Evolutionary conservation across 2,329 filamentous ascomycete species (phyloP).

Genomic region (Pseudogymnoascus sp.): DNA sequence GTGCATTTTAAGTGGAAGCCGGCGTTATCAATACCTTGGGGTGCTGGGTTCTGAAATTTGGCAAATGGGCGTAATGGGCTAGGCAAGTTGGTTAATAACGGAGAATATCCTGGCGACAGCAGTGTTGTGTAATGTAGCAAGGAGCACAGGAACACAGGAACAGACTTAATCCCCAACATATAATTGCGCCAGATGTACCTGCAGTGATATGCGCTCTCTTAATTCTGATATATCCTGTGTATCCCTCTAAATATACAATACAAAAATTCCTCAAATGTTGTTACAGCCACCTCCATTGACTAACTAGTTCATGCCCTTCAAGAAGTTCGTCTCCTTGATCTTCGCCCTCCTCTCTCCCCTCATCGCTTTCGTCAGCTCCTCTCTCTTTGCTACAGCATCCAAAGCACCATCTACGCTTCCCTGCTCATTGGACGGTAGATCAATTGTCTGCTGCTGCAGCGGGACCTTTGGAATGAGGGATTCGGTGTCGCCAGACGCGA

Average conservation of each 20-base stretch:
- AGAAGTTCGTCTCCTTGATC: slow-evolving; percentile 82
- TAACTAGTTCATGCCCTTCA: slow-evolving; percentile 60
- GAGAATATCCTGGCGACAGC: not conserved
- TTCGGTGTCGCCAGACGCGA: slow-evolving; percentile 57
- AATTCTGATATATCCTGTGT: not conserved
- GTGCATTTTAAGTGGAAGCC: not conserved
- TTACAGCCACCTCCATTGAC: not conserved
- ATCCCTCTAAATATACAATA: not conserved
- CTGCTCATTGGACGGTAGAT: slow-evolving; percentile 45
- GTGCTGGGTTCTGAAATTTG: not conserved
- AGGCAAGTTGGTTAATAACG: not conserved
- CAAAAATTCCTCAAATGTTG: slow-evolving; percentile 14
- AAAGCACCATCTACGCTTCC: slow-evolving; percentile 32
- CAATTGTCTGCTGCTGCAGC: slow-evolving; percentile 67
- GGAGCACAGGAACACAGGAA: not conserved
- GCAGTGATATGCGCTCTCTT: not conserved
- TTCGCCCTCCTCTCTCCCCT: slow-evolving; percentile 62
- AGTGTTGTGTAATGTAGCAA: not conserved
- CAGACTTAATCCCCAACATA: not conserved
- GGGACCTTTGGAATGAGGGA: slow-evolving; percentile 61
- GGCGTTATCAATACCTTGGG: slow-evolving; percentile 5
- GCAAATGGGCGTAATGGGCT: not conserved
- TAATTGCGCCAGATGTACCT: not conserved
- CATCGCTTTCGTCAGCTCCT: slow-evolving; percentile 61
- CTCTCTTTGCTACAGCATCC: slow-evolving; percentile 41